Evolutionary conservation across 2,329 filamentous ascomycete genomes (phyloP).

Genomic region (Pseudogymnoascus sp.): DNA sequence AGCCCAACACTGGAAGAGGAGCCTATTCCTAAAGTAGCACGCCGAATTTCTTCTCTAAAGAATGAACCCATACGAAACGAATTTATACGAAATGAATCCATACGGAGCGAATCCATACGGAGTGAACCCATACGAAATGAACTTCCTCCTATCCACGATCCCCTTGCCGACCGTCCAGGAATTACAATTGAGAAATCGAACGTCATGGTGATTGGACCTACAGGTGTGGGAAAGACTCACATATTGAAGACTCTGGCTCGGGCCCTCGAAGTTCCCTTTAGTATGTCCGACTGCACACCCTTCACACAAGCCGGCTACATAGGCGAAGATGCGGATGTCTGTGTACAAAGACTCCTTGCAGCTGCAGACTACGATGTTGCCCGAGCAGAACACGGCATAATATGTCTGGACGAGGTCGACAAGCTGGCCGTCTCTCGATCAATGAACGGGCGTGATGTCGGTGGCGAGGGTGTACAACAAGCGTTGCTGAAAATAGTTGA

Average conservation of each 20-base stretch:
- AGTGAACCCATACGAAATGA: neutral
- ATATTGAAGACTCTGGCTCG: slow-evolving; percentile 86
- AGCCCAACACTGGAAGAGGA: neutral
- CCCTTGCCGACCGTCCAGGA: slow-evolving; percentile 13
- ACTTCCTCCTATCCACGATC: neutral
- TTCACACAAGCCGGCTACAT: slow-evolving; percentile 97
- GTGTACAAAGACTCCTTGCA: slow-evolving; percentile 81
- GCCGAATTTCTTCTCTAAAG: neutral
- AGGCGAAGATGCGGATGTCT: slow-evolving; percentile 93
- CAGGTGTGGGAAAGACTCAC: slow-evolving; percentile 91
- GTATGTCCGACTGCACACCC: slow-evolving; percentile 90
- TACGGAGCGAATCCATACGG: neutral
- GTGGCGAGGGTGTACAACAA: slow-evolving; percentile 94
- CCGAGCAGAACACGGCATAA: slow-evolving; percentile 81
- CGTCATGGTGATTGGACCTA: slow-evolving; percentile 80
- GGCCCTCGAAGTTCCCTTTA: slow-evolving; percentile 89
- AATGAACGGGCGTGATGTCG: slow-evolving; percentile 83
- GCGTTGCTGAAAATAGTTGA: slow-evolving; percentile 93
- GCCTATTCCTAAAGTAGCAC: neutral
- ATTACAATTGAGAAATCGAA: slow-evolving; percentile 82
- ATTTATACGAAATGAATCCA: neutral
- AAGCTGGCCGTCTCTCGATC: slow-evolving; percentile 60
- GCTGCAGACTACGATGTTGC: slow-evolving; percentile 83
- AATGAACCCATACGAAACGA: neutral
- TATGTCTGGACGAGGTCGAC: slow-evolving; percentile 94